Base-by-base conservation (phyloP, 2,329 filamentous ascomycete species). In the Phialophora expanda region DNA sequence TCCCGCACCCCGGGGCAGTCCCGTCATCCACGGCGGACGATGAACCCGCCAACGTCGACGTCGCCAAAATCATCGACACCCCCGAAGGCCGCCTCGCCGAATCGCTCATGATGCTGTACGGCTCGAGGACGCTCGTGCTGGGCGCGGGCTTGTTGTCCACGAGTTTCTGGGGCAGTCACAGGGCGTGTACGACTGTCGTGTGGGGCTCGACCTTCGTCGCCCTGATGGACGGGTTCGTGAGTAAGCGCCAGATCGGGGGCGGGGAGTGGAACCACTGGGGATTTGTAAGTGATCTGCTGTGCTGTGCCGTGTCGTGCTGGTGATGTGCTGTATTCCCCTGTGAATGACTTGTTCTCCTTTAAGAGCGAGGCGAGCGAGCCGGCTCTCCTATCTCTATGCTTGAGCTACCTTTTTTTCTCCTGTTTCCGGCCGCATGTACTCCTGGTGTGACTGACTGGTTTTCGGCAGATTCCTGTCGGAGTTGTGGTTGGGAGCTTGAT, bases 71-170 rank as follows among this genome's bases (percentile, higher is more conserved):
- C 58, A 51, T 48, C 41, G 58, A 53, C 8, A 61, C 58, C 26
- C 58, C 58, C 22, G 59, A 55, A 48, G 50, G 59, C n/a, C 30
- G 30, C 20, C 51, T 62, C 20, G 59, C 48, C 34, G 59, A 62
- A 26, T 53, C 44, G 30, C 48, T 62, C 32, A 55, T 62, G 59
- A 62, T 62, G 50, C 51, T 62, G 12, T 53, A 62, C 32, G 59
- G 59, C 32, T 41, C 59, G 38, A 46, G 59, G 9, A 62, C 50
- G 44, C n/a, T 62, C 34, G 50, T 30, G 17, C 14, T 56, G 22
- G 59, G 59, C 34, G 48, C 24, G n/a, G 32, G 44, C 20, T 22
- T 62, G 17, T 2, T 55, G n/a, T n/a, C 50, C 22, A 62, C 59
- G 14, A n/a, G 44, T 12, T 48, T 44, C 22, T 62, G 30, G 30